Evolutionary conservation across 768 basidiomycete species (phyloP).

Genomic region (Boletales sp.): DNA sequence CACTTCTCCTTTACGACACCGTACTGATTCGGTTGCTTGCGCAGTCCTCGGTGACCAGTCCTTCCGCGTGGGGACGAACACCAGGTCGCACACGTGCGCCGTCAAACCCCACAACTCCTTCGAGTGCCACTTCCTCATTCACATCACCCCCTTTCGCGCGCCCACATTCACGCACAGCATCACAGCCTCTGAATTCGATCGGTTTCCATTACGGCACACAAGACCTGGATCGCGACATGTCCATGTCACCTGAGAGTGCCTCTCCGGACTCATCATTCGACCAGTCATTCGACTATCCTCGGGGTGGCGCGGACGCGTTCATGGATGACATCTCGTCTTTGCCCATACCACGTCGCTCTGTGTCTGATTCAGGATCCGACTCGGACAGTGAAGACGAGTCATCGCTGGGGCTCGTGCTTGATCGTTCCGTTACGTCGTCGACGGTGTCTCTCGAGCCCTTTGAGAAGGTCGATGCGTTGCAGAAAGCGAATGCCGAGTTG

Average conservation of each 20-base stretch:
- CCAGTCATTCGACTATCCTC: slow-evolving; percentile 36
- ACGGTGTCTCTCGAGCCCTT: slow-evolving; percentile 66
- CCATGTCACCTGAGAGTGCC: slow-evolving; percentile 28
- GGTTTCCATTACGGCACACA: slow-evolving; percentile 43
- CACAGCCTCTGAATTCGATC: slow-evolving; percentile 40
- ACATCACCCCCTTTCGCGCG: slow-evolving; percentile 49
- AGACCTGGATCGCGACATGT: slow-evolving; percentile 31
- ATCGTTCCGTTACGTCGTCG: slow-evolving; percentile 56
- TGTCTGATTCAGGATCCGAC: slow-evolving; percentile 45
- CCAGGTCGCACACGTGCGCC: slow-evolving; percentile 58
- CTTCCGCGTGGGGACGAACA: slow-evolving; percentile 42
- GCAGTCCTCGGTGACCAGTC: slow-evolving; percentile 36
- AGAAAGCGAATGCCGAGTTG: slow-evolving; percentile 73
- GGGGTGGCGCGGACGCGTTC: slow-evolving; percentile 38
- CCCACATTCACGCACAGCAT: slow-evolving; percentile 62
- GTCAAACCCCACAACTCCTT: slow-evolving; percentile 60
- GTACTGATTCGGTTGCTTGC: slow-evolving; percentile 7
- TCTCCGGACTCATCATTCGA: slow-evolving; percentile 35
- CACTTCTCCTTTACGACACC: background rate
- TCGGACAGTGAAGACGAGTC: slow-evolving; percentile 47
- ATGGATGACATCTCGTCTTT: slow-evolving; percentile 48
- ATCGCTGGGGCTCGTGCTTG: slow-evolving; percentile 55
- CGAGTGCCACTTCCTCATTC: slow-evolving; percentile 27
- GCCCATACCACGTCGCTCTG: slow-evolving; percentile 50
- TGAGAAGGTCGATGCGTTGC: slow-evolving; percentile 72